Conservation (phyloP, 805 yeast species). For the Phaffomyces opuntiae region DNA sequence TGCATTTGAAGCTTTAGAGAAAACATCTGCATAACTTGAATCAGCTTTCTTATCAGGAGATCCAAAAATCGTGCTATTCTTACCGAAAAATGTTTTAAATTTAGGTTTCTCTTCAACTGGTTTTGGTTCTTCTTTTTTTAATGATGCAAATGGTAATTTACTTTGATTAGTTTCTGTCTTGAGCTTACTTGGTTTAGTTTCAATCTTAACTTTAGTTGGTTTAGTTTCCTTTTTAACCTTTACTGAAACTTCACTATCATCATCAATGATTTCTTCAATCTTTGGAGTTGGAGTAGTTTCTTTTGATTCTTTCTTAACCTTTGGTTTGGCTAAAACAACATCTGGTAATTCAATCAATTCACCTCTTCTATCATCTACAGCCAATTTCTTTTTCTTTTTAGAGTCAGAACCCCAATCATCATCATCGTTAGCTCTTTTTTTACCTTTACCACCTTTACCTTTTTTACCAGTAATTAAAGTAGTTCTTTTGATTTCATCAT, state of each 20-base stretch:
- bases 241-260: background rate
- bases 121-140: conserved; percentile 12
- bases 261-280: conserved; percentile 9
- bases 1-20: conserved; percentile 5
- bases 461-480: conserved; percentile 41
- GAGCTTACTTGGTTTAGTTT: background rate
- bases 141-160: conserved; percentile 1
- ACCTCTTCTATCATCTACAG: conserved; percentile 15
- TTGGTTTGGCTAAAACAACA: conserved; percentile 17
- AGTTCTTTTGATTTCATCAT: conserved; percentile 55
- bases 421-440: conserved; percentile 24
- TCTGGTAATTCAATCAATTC: conserved; percentile 22
- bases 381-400: conserved; percentile 14
- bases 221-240: background rate
- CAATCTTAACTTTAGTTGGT: background rate
- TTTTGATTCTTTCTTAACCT: conserved; percentile 15
- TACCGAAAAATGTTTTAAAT: conserved; percentile 32
- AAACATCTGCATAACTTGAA: conserved; percentile 4
- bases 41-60: conserved; percentile 13
- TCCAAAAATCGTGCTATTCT: conserved; percentile 24
- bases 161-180: conserved; percentile 2
- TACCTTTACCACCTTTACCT: conserved; percentile 26
- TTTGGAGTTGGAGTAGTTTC: conserved; percentile 9
- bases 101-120: conserved; percentile 15
- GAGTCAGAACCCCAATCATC: conserved; percentile 15